phyloP scores from a whole-genome alignment of 139 green algal genomes.

The Volvox reticuliferus region DNA sequence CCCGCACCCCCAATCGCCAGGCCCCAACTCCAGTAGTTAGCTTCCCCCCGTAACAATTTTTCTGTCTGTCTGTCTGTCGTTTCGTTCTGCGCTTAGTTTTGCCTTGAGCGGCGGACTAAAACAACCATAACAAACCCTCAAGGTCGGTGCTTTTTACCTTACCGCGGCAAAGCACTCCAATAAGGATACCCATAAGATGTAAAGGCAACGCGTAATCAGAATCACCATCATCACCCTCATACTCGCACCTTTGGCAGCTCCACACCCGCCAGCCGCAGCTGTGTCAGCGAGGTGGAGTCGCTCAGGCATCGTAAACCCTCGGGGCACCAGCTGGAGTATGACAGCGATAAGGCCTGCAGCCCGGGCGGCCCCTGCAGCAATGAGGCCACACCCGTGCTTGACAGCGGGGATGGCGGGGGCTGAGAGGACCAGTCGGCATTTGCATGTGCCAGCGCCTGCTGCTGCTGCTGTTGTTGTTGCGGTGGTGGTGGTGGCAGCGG shows the following conservation, averaged over 20 bases:
- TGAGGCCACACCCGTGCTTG: neutral
- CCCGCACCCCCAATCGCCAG: too few species aligned
- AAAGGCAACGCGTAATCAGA: too few species aligned
- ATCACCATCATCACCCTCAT: too few species aligned
- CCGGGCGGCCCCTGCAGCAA: neutral
- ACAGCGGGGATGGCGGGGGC: neutral
- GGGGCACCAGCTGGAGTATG: neutral
- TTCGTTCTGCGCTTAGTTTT: too few species aligned
- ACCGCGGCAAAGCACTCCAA: too few species aligned
- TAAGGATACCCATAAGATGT: too few species aligned
- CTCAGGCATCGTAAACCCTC: neutral
- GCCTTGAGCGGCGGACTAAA: too few species aligned
- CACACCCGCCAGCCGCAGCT: slow-evolving; percentile 8
- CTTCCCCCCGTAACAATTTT: neutral
- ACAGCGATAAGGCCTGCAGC: neutral
- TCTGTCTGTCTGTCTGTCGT: too few species aligned
- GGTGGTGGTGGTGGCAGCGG: neutral
- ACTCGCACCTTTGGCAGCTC: slow-evolving; percentile 24
- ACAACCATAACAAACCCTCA: too few species aligned
- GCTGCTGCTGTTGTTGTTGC: neutral
- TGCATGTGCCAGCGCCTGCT: neutral
- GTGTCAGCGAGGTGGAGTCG: neutral
- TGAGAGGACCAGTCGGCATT: neutral
- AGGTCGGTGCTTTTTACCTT: too few species aligned
- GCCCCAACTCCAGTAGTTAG: neutral